These are phyloP conservation scores for Neoarthrinium moseri DNA, from an alignment of 2,329 filamentous ascomycete species.

Conservation along the genomic window DNA sequence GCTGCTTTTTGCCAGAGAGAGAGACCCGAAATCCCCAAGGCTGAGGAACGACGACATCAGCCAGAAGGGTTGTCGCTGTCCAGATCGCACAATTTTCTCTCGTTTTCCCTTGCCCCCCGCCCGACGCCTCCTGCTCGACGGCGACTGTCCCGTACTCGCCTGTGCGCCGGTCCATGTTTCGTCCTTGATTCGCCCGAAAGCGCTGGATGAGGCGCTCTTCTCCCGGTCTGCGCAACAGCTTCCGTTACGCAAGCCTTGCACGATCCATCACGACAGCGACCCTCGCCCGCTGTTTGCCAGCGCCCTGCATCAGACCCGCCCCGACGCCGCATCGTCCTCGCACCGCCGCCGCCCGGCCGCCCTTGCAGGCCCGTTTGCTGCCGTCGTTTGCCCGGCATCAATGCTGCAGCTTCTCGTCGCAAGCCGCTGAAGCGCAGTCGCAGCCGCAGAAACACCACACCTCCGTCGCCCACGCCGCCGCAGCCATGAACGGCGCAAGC, in stretches of 20 bases:
- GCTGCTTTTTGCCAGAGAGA: no score
- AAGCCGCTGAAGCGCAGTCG: neutral
- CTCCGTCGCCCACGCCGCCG: neutral
- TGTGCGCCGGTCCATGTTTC: no score
- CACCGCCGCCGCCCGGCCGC: neutral
- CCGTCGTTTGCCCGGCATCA: neutral
- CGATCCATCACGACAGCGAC: neutral
- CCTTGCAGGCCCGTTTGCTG: neutral
- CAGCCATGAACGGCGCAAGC: conserved; percentile 43
- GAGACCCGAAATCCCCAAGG: no score
- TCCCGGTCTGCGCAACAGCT: conserved; percentile 8
- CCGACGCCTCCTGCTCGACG: no score
- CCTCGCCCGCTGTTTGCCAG: neutral
- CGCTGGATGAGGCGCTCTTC: conserved; percentile 10
- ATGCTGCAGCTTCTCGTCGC: conserved; percentile 3
- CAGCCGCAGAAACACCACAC: neutral
- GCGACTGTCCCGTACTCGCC: no score
- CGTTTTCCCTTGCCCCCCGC: no score
- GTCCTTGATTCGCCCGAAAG: neutral
- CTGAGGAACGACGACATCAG: no score
- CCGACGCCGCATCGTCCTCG: neutral
- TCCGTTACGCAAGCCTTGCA: conserved; percentile 4
- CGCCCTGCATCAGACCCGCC: neutral
- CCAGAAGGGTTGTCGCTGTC: no score
- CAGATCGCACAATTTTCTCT: no score